Conservation (phyloP, 1,139 yeast species). For the Kurtzmaniella natalensis region DNA sequence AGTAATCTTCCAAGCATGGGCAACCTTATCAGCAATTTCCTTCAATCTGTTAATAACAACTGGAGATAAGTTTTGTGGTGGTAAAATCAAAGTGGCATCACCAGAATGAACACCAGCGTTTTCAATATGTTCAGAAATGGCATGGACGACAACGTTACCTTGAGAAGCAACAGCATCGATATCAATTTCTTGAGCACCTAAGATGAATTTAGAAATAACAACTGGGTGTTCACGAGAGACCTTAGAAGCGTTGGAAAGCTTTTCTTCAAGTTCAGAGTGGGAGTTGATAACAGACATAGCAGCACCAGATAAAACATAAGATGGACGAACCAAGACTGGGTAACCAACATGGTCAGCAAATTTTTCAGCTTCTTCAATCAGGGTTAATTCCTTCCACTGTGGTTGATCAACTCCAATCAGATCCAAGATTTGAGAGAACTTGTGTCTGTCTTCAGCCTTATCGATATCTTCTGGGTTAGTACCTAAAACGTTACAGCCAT, state of each 20-base stretch:
- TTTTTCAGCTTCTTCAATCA: conserved; percentile 75
- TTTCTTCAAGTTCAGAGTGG: conserved; percentile 71
- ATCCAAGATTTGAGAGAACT: conserved; percentile 91
- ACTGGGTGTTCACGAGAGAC: conserved; percentile 97
- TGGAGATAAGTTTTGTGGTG: conserved; percentile 74
- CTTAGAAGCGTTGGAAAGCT: conserved; percentile 81
- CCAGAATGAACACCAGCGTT: conserved; percentile 99
- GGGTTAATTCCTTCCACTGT: conserved; percentile 92
- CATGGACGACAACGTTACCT: conserved; percentile 88
- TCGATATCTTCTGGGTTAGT: conserved; percentile 94
- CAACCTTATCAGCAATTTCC: conserved; percentile 87
- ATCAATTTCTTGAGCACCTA: conserved; percentile 95
- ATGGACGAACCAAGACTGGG: conserved; percentile 97
- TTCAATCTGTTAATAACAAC: conserved; percentile 59
- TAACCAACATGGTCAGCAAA: conserved; percentile 87
- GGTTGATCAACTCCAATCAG: conserved; percentile 70
- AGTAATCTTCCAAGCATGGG: conserved; percentile 89
- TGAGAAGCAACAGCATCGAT: conserved; percentile 92
- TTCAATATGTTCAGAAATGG: conserved; percentile 96
- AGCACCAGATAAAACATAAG: conserved; percentile 96
- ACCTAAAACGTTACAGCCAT: conserved; percentile 87
- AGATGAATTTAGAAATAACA: conserved; percentile 91
- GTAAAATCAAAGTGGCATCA: conserved; percentile 92
- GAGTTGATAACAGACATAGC: conserved; percentile 93
- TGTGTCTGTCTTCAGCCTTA: conserved; percentile 97